Conservation (phyloP, 1,139 yeast genomes). For the Yamadazyma jaroonii region DNA sequence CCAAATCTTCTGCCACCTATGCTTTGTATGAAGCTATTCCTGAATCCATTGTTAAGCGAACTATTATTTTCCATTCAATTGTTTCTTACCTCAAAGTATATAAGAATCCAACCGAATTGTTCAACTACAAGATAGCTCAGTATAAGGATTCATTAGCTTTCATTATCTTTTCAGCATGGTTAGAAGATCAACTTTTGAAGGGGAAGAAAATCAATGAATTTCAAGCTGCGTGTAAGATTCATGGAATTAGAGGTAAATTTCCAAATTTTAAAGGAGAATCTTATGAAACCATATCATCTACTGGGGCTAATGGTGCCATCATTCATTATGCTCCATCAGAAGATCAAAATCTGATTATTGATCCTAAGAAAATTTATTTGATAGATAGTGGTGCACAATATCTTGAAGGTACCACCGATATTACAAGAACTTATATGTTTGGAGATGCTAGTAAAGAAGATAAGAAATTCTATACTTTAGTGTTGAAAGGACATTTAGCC, state of each 20-base stretch:
- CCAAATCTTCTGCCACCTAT: slow-evolving; percentile 27
- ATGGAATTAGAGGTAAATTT: slow-evolving; percentile 35
- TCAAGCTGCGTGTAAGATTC: slow-evolving; percentile 44
- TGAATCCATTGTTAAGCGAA: slow-evolving; percentile 23
- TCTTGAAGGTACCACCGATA: slow-evolving; percentile 60
- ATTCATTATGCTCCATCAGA: slow-evolving; percentile 56
- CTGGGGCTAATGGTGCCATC: slow-evolving; percentile 54
- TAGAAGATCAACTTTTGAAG: slow-evolving; percentile 32
- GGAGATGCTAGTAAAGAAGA: slow-evolving; percentile 22
- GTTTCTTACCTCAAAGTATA: slow-evolving; percentile 34
- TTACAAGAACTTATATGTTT: slow-evolving; percentile 51
- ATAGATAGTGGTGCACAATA: slow-evolving; percentile 57
- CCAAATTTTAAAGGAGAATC: slow-evolving; percentile 52
- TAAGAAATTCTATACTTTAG: slow-evolving; percentile 48
- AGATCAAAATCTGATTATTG: slow-evolving; percentile 36
- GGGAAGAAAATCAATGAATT: slow-evolving; percentile 31
- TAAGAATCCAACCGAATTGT: slow-evolving; percentile 38
- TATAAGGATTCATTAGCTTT: slow-evolving; percentile 44
- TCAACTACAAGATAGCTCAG: slow-evolving; percentile 41
- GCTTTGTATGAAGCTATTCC: slow-evolving; percentile 34
- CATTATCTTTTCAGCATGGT: slow-evolving; percentile 41
- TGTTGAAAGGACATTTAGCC: slow-evolving; percentile 54
- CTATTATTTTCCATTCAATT: slow-evolving; percentile 29
- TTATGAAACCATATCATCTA: slow-evolving; percentile 52
- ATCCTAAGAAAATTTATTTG: slow-evolving; percentile 40